Evolutionary conservation across 768 basidiomycete genomes (phyloP), one percentile per base, ranked within the genome.

Genomic region (Gymnopilus junonius): DNA sequence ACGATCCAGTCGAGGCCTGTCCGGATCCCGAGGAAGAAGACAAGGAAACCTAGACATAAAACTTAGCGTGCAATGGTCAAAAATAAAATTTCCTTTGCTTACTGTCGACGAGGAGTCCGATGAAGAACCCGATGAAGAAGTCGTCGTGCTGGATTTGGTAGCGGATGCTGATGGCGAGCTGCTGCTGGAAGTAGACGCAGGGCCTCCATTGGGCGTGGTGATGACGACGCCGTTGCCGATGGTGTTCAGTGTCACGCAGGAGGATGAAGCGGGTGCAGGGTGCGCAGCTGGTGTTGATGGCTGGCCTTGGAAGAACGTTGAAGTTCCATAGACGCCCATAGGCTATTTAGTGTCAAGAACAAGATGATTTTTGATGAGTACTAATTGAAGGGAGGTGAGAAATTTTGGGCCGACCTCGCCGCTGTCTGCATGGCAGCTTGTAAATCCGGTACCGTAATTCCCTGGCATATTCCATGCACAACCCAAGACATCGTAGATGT

Each of bases 271-370:
- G 0, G 87, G 89, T 1, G 75, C 77, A 3, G 87, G 83, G 67
- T 89, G 86, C 1, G 87, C 78, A 7, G 79, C 40, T 14, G 90
- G 88, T 1, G 86, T 90, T 0, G 64, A 71, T 0, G 83, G 79
- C 32, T 86, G 74, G 37, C 87, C 87, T 78, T 93, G 91, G 69
- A 82, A 73, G 78, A 86, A 91, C 0, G 88, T 89, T 14, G 87
- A 90, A 17, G 77, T 73, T 34, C 85, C 86, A 67, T 90, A 89
- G n/a, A 90, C 81, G 29, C 88, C 89, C 86, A 87, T 87, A 3
- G 87, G 85, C 83, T 85, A 50, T 40, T 59, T 43, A 35, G n/a
- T 34, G 34, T 48, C 20, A 40, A 58, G 31, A 25, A n/a, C n/a
- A 43, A 43, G 46, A 45, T 55, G 51, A 29, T 61, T 34, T 50